Conservation (phyloP, 305 asterid genomes). For the Stenogyne calaminthoides region DNA sequence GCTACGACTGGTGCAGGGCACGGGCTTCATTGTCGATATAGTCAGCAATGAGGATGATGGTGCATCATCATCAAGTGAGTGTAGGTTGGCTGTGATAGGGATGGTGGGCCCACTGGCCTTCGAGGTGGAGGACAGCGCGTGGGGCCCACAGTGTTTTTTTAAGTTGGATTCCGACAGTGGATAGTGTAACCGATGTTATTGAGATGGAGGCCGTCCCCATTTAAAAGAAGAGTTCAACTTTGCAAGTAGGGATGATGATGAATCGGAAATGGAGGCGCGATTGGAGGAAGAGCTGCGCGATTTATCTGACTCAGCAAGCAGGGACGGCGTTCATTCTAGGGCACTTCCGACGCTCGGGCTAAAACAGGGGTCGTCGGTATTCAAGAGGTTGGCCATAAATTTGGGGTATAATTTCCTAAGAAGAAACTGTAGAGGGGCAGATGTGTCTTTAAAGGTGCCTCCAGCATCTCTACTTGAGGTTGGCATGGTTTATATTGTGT, state of each 20-base stretch:
- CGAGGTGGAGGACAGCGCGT: slow-evolving; percentile 54
- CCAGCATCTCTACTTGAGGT: slow-evolving; percentile 97
- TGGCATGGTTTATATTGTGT: slow-evolving; percentile 91
- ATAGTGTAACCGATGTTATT: slow-evolving; percentile 47
- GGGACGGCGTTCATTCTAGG: slow-evolving; percentile 90
- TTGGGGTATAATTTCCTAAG: slow-evolving; percentile 79
- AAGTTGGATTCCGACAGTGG: slow-evolving; percentile 52
- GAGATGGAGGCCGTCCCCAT: slow-evolving; percentile 43
- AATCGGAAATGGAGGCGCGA: slow-evolving; percentile 39
- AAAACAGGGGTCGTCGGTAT: slow-evolving; percentile 85
- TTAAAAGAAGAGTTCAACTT: slow-evolving; percentile 62
- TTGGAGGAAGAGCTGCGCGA: slow-evolving; percentile 72
- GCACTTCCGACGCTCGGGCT: slow-evolving; percentile 82
- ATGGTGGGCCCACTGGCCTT: slow-evolving; percentile 49
- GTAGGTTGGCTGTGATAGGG: slow-evolving; percentile 76
- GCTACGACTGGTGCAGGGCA: slow-evolving; percentile 65
- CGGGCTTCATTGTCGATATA: slow-evolving; percentile 35
- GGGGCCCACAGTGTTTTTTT: slow-evolving; percentile 81
- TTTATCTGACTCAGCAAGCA: slow-evolving; percentile 64
- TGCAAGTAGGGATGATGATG: slow-evolving; percentile 40
- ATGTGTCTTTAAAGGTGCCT: slow-evolving; percentile 89
- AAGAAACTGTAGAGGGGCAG: slow-evolving; percentile 90
- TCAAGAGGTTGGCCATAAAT: slow-evolving; percentile 77
- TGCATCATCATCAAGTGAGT: slow-evolving; percentile 59
- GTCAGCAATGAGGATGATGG: slow-evolving; percentile 44